Base-by-base conservation (phyloP, 2,329 filamentous ascomycete species). In the Aspergillus luchuensis region DNA sequence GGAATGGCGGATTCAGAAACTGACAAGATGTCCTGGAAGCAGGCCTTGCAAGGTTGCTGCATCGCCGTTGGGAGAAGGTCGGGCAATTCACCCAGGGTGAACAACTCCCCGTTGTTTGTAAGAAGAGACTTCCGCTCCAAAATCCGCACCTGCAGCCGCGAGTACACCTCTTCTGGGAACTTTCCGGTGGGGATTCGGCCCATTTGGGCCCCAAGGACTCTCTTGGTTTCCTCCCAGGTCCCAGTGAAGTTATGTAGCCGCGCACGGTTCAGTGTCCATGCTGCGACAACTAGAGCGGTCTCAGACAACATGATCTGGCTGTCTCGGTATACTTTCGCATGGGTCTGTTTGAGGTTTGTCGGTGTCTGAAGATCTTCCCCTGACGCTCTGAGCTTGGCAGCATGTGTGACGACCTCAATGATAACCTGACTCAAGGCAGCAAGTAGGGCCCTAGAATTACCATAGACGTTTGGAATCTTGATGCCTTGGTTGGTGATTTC, bases 261-360 rank as follows among this genome's bases (percentile, higher is more conserved):
- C 1, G 78, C 76, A 5, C 73, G 70, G 15, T 65, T 63, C 21
- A 81, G 68, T 3, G 73, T 73, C 73, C 76, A 80, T 33, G 73
- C 71, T 15, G 76, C 74, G 19, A 80, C 68, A 11, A 76, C 67
- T 13, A 77, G 64, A 2, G 79, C 79, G 25, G 74, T 71, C 61
- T 78, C 71, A 13, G 76, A 74, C 13, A 81, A 66, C 43, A 65
- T 67, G 23, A 78, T 72, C 54, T 79, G 78, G 33, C 75, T 74
- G 38, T 79, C 73, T 11, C 78, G 75, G 66, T 80, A 81, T 10
- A 75, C 66, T 39, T 78, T 74, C 25, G 76, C 78, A 63, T 76
- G 72, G 2, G 58, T 70, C 57, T 81, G 79, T 56, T 79, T 80
- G 33, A 75, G 57, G 53, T 75, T 80, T 6, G 58, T 39, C 5